Evolutionary conservation across 371 early-diverging fungal species (phyloP).

Genomic region (Saksenaea oblongispora): DNA sequence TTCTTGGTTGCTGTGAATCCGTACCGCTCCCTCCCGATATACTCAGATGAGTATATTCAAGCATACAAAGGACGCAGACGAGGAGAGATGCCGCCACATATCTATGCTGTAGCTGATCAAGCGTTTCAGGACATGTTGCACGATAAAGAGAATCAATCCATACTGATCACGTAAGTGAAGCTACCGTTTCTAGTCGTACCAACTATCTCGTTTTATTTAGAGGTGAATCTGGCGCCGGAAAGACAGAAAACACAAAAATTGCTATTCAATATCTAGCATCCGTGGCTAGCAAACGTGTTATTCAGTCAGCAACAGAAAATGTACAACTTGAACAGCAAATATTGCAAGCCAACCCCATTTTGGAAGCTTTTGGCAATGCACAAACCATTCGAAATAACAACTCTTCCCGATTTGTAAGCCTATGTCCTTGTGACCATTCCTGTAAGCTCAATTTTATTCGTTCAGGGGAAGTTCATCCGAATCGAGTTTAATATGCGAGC

Average conservation of each 20-base stretch:
- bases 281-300: constrained; percentile 67
- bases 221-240: constrained; percentile 99
- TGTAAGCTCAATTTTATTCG: background rate
- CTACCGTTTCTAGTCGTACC: background rate
- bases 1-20: constrained; percentile 99
- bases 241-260: constrained; percentile 99
- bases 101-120: constrained; percentile 94
- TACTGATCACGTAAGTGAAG: constrained; percentile 89
- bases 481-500: constrained; percentile 93
- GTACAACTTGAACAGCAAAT: constrained; percentile 90
- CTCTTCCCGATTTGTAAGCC: constrained; percentile 96
- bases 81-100: constrained; percentile 94
- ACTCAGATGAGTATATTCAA: constrained; percentile 80
- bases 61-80: constrained; percentile 87
- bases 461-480: constrained; percentile 98
- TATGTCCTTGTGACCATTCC: background rate
- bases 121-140: constrained; percentile 96
- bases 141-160: constrained; percentile 95
- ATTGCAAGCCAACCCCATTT: constrained; percentile 96
- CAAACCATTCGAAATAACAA: constrained; percentile 99
- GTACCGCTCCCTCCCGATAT: constrained; percentile 93
- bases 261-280: constrained; percentile 98
- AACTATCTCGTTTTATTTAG: constrained; percentile 35
- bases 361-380: constrained; percentile 99
- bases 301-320: background rate